These are phyloP conservation scores for Acacia acuminata DNA, from an alignment of 306 rosid species.

Conservation along the genomic window DNA sequence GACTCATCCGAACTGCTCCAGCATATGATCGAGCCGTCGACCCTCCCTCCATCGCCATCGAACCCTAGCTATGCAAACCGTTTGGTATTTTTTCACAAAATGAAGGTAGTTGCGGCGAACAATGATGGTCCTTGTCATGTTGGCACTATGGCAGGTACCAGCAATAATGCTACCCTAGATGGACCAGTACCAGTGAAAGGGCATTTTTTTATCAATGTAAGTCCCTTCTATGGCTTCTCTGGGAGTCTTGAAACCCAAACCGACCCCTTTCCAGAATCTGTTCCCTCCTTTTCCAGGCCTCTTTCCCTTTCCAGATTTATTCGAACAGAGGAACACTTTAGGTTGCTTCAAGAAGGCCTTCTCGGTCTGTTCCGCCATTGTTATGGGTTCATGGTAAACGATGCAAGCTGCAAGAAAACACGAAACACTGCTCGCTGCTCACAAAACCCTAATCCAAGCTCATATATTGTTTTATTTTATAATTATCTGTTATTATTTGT, in stretches of 20 bases:
- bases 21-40: too few relatives aligned
- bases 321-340: slow-evolving; percentile 67
- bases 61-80: too few relatives aligned
- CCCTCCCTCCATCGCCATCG: too few relatives aligned
- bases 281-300: slow-evolving; percentile 74
- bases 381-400: slow-evolving; percentile 1
- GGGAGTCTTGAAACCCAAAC: slow-evolving; percentile 69
- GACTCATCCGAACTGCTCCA: too few relatives aligned
- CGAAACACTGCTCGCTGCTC: not conserved
- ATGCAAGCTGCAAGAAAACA: not conserved
- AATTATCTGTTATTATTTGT: too few relatives aligned
- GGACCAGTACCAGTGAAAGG: slow-evolving; percentile 67
- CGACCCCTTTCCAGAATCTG: slow-evolving; percentile 60
- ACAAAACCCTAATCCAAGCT: slow-evolving; percentile 16
- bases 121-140: slow-evolving; percentile 71
- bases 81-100: slow-evolving; percentile 67
- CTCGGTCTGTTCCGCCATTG: slow-evolving; percentile 84
- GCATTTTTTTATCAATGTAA: slow-evolving; percentile 70
- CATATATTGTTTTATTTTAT: too few relatives aligned
- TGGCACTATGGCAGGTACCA: slow-evolving; percentile 82
- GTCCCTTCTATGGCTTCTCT: slow-evolving; percentile 65
- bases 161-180: slow-evolving; percentile 68
- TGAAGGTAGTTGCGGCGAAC: slow-evolving; percentile 73
- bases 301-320: slow-evolving; percentile 63
- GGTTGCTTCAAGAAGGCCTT: slow-evolving; percentile 82